phyloP scores from a whole-genome alignment of 371 early-diverging fungal species.

The Entomophthora muscae region DNA sequence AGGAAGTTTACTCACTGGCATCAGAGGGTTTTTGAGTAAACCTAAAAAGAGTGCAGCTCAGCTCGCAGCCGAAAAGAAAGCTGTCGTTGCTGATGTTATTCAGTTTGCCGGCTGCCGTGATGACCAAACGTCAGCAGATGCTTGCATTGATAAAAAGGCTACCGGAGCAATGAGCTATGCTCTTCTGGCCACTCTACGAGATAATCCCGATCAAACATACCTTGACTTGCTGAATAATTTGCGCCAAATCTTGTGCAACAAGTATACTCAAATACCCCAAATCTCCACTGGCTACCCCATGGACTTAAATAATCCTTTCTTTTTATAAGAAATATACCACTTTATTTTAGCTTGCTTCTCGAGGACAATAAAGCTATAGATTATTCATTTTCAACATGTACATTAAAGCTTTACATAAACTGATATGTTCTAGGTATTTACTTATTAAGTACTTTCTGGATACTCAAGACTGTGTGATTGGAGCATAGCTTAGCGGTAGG shows the following conservation, averaged over 20 bases:
- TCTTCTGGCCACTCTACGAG: conserved; percentile 24
- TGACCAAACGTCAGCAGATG: conserved; percentile 60
- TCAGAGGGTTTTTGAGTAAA: neutral
- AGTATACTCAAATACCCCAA: conserved; percentile 46
- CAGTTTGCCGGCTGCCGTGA: conserved; percentile 12
- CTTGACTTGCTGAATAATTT: conserved; percentile 33
- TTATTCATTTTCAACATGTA: no score
- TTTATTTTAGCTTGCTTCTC: no score
- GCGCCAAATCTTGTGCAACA: conserved; percentile 23
- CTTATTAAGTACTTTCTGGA: no score
- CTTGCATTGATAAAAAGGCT: conserved; percentile 14
- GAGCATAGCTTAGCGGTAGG: no score
- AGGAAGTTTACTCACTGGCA: conserved; percentile 20
- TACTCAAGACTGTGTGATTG: no score
- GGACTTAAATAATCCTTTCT: conserved; percentile 23
- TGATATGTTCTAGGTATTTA: no score
- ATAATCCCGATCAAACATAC: conserved; percentile 22
- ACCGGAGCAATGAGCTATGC: conserved; percentile 69
- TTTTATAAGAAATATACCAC: neutral
- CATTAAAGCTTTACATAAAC: no score
- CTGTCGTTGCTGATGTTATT: conserved; percentile 13
- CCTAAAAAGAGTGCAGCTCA: neutral
- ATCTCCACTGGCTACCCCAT: conserved; percentile 33
- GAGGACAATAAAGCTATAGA: no score
- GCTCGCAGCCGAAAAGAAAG: neutral